phyloP scores from a whole-genome alignment of 2,329 filamentous ascomycete genomes.

The Stenocarpella maydis region DNA sequence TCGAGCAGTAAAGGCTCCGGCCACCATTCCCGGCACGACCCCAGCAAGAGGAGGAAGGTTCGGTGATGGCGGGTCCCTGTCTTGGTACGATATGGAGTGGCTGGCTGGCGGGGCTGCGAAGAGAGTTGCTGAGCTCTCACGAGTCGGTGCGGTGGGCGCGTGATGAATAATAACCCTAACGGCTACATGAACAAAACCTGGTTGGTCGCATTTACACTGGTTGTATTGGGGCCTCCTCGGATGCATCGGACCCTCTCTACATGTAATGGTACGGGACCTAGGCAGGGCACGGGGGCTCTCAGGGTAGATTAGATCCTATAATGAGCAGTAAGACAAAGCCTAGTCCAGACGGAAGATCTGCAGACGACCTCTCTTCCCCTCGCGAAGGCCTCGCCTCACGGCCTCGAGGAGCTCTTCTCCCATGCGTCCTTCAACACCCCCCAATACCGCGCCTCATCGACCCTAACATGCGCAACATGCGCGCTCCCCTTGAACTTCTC shows the following conservation, averaged over 20 bases:
- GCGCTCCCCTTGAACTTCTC: slow-evolving; percentile 57
- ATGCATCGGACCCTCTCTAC: slow-evolving; percentile 5
- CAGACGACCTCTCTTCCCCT: slow-evolving; percentile 18
- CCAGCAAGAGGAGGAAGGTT: slow-evolving; percentile 33
- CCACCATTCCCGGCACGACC: slow-evolving; percentile 18
- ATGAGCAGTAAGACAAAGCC: not conserved
- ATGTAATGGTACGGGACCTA: not conserved
- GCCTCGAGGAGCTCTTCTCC: slow-evolving; percentile 42
- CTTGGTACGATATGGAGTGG: not conserved
- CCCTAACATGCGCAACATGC: slow-evolving; percentile 60
- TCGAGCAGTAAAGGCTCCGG: not conserved
- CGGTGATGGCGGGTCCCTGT: not conserved
- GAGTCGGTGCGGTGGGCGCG: not conserved
- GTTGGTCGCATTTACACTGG: slow-evolving; percentile 14
- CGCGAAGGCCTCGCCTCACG: not conserved
- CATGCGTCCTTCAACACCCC: slow-evolving; percentile 54
- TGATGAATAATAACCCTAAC: slow-evolving; percentile 3
- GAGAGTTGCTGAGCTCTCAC: not conserved
- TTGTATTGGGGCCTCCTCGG: not conserved
- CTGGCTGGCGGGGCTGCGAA: not conserved
- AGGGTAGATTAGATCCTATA: slow-evolving; percentile 5
- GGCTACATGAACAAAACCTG: not conserved
- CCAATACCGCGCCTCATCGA: slow-evolving; percentile 61
- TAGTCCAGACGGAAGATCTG: not conserved
- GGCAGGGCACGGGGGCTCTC: not conserved